Conservation (phyloP, 1,284 basidiomycete genomes). For the Schizophyllum amplum region DNA sequence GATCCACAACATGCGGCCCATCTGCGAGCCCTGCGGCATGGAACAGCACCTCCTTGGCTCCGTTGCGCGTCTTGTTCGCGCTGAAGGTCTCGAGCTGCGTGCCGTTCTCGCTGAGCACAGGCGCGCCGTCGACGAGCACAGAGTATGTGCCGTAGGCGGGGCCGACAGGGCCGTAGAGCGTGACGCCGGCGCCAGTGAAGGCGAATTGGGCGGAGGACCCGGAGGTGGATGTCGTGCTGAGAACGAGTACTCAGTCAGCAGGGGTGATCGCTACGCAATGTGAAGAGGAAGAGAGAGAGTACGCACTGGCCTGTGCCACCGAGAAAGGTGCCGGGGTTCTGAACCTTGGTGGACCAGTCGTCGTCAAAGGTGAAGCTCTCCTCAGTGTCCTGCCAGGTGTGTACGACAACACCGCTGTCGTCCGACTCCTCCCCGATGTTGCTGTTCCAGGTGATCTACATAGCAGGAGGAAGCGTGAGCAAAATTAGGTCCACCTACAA, state of each 20-base stretch:
- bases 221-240: not conserved
- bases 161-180: not conserved
- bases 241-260: not conserved
- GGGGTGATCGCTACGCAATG: not conserved
- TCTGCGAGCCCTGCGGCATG: not conserved
- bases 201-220: not conserved
- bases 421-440: slow-evolving; percentile 14
- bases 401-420: not conserved
- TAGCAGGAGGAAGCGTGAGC: not conserved
- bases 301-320: not conserved
- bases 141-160: not conserved
- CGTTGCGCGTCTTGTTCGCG: not conserved
- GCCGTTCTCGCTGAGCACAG: not conserved
- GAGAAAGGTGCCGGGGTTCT: not conserved
- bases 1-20: not conserved
- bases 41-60: not conserved
- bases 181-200: not conserved
- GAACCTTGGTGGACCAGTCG: not conserved
- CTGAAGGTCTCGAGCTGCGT: not conserved
- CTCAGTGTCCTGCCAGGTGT: not conserved
- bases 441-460: slow-evolving; percentile 16
- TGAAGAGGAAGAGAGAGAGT: not conserved
- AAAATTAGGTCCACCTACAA: not conserved
- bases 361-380: not conserved
- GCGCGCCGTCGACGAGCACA: not conserved